phyloP scores from a whole-genome alignment of 1,139 yeast species.

The Candida sanyaensis region DNA sequence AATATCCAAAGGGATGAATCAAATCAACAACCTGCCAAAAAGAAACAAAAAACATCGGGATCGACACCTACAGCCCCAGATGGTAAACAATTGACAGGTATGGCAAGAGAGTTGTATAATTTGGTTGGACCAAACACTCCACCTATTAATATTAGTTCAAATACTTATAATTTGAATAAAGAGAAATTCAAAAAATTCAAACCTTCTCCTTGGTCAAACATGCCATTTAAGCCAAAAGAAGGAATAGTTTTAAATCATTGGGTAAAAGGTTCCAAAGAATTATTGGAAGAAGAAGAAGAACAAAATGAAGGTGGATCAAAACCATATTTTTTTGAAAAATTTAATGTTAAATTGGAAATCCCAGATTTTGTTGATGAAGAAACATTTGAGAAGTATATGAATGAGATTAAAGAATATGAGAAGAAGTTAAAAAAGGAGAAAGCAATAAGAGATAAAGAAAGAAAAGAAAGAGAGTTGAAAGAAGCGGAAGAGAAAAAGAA shows the following conservation, averaged over 20 bases:
- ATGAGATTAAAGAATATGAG: slow-evolving; percentile 37
- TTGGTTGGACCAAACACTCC: slow-evolving; percentile 92
- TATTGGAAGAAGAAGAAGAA: slow-evolving; percentile 28
- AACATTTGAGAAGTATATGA: slow-evolving; percentile 58
- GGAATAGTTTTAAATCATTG: slow-evolving; percentile 69
- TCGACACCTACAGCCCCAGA: slow-evolving; percentile 32
- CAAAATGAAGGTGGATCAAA: slow-evolving; percentile 34
- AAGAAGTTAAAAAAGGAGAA: slow-evolving; percentile 18
- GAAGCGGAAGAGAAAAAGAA: slow-evolving; percentile 10
- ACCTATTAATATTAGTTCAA: slow-evolving; percentile 63
- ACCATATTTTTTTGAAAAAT: slow-evolving; percentile 75
- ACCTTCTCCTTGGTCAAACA: slow-evolving; percentile 82
- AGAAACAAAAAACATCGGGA: slow-evolving; percentile 34
- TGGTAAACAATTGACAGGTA: slow-evolving; percentile 55
- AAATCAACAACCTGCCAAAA: slow-evolving; percentile 33
- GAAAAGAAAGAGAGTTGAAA: slow-evolving; percentile 16
- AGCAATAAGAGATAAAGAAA: slow-evolving; percentile 25
- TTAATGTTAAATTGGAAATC: slow-evolving; percentile 65
- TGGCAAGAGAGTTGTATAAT: slow-evolving; percentile 88
- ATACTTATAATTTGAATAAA: slow-evolving; percentile 53
- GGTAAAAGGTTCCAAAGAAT: slow-evolving; percentile 75
- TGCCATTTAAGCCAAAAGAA: slow-evolving; percentile 55
- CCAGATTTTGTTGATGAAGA: slow-evolving; percentile 68
- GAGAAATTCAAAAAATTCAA: slow-evolving; percentile 66
- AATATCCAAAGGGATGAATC: slow-evolving; percentile 55